Percentiles rank a stretch among this genome's conserved stretches.
Evolutionary conservation across 331 rosid species (phyloP).

Genomic region (Acacia concinna): DNA sequence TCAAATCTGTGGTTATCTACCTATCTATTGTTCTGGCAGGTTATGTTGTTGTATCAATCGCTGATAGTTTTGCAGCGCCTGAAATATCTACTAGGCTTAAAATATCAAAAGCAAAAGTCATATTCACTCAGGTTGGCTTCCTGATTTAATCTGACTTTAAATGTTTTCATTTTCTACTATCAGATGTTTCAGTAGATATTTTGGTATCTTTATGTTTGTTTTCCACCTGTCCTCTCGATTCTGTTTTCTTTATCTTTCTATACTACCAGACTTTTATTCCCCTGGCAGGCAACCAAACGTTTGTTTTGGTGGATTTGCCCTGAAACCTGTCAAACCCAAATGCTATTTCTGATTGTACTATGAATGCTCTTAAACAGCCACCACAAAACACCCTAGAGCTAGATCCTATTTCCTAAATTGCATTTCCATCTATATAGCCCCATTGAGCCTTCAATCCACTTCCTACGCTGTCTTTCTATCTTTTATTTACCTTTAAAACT

Average conservation of each 20-base stretch:
- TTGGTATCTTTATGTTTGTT: slow-evolving; percentile 9
- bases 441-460: background rate
- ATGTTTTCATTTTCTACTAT: slow-evolving; percentile 21
- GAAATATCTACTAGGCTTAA: slow-evolving; percentile 87
- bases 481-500: background rate
- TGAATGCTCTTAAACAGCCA: background rate
- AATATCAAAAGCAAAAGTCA: slow-evolving; percentile 78
- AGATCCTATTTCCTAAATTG: background rate
- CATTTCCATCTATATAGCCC: background rate
- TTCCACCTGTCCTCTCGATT: background rate
- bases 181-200: background rate
- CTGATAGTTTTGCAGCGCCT: slow-evolving; percentile 90
- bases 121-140: slow-evolving; percentile 81
- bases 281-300: background rate
- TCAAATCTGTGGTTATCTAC: slow-evolving; percentile 75
- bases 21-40: slow-evolving; percentile 86
- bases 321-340: background rate
- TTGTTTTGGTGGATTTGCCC: background rate
- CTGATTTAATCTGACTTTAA: slow-evolving; percentile 19
- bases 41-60: slow-evolving; percentile 84
- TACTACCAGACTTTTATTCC: background rate
- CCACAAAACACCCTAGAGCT: background rate
- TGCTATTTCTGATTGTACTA: background rate
- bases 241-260: background rate
- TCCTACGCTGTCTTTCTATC: background rate